Base-by-base conservation (phyloP, 2,329 filamentous ascomycete genomes). In the Arthrobotrys entomopaga region DNA sequence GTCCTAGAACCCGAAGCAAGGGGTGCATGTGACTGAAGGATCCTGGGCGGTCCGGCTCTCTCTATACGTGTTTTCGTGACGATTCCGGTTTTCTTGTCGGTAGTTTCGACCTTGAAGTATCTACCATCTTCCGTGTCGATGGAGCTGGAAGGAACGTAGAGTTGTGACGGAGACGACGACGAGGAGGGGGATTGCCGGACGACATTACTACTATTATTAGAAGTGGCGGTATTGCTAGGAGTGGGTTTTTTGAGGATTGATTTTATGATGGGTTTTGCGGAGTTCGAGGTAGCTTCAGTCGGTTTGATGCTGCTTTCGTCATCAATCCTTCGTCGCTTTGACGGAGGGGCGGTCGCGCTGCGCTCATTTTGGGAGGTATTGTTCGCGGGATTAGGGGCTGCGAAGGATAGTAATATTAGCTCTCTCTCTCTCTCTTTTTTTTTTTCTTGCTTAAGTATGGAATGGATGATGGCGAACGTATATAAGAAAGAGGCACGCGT, bases 191-290 rank as follows among this genome's bases (percentile, higher is more conserved):
- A 34, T 3, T 34, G 6, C 10, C 10, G 29, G 10, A 34, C 5
- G 6, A 1, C 29, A 34, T 34, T 34, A 34, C 6, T 34, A 34
- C 29, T 34, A 34, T 34, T 6, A 34, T 43, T 57, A 6, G 34
- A 38, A 49, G 65, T 49, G 15, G 67, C n/a, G n/a, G n/a, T n/a
- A n/a, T n/a, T n/a, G 52, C 43, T 57, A 6, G 34, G 49, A 49
- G 65, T 49, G 15, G 67, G 43, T 20, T 74, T 74, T 38, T 74
- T 74, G 63, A 74, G 63, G 22, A 74, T 74, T 24, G 70, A 74
- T 16, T 74, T 74, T 42, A 74, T 67, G 57, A 48, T 38, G 20
- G 63, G 63, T 46, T 67, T 67, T 43, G 54, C 29, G 53, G 38
- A 16, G 24, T 61, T 64, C 40, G 70, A 67, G 57, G 63, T n/a